A percentile compares a stretch with the other conserved stretches of the same genome.
These are phyloP conservation scores for Fusarium sp. DNA, from an alignment of 2,329 filamentous ascomycete genomes.

Conservation along the genomic window DNA sequence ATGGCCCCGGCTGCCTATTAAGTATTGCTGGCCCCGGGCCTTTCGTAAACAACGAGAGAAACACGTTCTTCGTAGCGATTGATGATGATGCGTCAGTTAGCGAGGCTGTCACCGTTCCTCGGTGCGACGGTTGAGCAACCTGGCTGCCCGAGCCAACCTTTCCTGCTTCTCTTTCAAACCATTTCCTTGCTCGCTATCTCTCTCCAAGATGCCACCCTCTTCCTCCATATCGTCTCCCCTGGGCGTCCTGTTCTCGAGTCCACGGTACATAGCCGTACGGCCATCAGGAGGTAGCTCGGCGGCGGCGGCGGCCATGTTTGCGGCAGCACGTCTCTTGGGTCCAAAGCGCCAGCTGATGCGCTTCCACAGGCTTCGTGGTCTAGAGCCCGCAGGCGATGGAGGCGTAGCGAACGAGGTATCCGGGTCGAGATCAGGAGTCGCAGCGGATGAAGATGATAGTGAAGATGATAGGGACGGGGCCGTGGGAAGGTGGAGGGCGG, in stretches of 20 bases:
- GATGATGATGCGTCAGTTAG: not conserved
- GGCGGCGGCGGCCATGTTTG: constrained; percentile 36
- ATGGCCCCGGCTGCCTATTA: constrained; percentile 39
- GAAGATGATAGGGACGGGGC: constrained; percentile 47
- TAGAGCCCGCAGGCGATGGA: constrained; percentile 28
- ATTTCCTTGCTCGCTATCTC: constrained; percentile 39
- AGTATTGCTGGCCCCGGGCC: constrained; percentile 30
- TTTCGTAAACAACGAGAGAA: constrained; percentile 24
- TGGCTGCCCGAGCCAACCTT: constrained; percentile 54
- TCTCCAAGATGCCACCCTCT: constrained; percentile 41
- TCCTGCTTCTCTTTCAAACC: constrained; percentile 52
- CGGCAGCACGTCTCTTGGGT: constrained; percentile 32
- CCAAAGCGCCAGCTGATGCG: constrained; percentile 45
- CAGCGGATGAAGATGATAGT: constrained; percentile 48
- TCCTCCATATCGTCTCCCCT: constrained; percentile 39
- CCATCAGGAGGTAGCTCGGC: constrained; percentile 36
- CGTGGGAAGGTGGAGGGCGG: constrained; percentile 46
- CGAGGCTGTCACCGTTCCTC: constrained; percentile 26
- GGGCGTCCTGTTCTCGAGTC: constrained; percentile 30
- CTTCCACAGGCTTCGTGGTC: constrained; percentile 41
- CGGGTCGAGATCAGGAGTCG: constrained; percentile 27
- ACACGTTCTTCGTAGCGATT: not conserved
- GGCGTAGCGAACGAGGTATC: constrained; percentile 26
- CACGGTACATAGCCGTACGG: constrained; percentile 53
- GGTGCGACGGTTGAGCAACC: constrained; percentile 47